Evolutionary conservation across 2,329 filamentous ascomycete genomes (phyloP), one percentile per base, ranked within the genome.

Genomic region (Fragosphaeria purpurea): DNA sequence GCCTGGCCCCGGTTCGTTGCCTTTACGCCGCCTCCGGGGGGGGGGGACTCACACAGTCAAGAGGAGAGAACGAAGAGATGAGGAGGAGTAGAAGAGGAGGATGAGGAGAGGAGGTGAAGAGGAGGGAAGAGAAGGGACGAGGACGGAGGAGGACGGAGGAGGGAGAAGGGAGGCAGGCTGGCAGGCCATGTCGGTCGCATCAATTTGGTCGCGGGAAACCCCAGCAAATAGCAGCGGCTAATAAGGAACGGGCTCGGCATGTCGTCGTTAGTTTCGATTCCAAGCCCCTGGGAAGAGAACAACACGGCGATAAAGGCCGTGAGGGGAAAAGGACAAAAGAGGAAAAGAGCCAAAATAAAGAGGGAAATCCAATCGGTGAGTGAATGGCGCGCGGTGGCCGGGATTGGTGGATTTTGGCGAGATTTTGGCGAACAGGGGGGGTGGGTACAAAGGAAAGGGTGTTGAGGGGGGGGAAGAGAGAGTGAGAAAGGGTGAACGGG

Each of bases 191-290:
- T 43, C 13, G 41, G 43, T 49, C 31, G 41, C 44, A 41, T 50
- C 48, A 56, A 41, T 44, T 22, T 22, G 43, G 48, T 37, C 35
- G 44, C 44, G 47, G 54, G 51, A 51, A 53, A 50, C 56, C 55
- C 57, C 56, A 57, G 56, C 56, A 56, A 61, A 56, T 58, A 57
- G 50, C 41, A 59, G 55, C 55, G 59, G 56, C 59, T 62, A 60
- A 61, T 61, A 59, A 57, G 55, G 46, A 48, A 56, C 54, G 58
- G 57, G 58, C 55, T 60, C 62, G 62, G 61, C 61, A 63, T 60
- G 56, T 61, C 51, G 43, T 61, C 53, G 54, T 52, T 63, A 63
- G 61, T 57, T 61, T 55, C 58, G 56, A 64, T 63, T 59, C 62
- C 62, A 63, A 58, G 53, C 55, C 60, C 59, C 58, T 61, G 61